Evolutionary conservation across 331 rosid species (phyloP).

Genomic region (Acacia concinna): DNA sequence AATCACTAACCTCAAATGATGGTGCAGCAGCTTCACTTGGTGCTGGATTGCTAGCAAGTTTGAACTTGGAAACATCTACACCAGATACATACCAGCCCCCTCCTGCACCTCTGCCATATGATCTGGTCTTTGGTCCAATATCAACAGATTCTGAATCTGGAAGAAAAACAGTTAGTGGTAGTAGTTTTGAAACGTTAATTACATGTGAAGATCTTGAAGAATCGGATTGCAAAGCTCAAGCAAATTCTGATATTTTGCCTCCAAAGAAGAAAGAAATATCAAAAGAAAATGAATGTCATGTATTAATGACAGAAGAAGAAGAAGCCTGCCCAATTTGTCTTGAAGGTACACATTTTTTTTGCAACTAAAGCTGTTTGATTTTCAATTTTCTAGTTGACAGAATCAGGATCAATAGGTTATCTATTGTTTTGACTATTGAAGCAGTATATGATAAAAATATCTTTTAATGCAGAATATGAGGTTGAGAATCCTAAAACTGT

Average conservation of each 20-base stretch:
- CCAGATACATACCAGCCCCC: constrained; percentile 74
- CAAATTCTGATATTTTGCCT: constrained; percentile 40
- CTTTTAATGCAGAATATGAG: constrained; percentile 59
- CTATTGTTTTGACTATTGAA: background rate
- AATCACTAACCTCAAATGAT: constrained; percentile 42
- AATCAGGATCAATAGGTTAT: constrained; percentile 2
- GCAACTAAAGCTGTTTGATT: constrained; percentile 16
- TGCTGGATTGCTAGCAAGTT: constrained; percentile 48
- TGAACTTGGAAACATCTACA: constrained; percentile 48
- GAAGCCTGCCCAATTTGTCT: constrained; percentile 84
- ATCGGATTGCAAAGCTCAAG: constrained; percentile 47
- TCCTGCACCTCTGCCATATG: constrained; percentile 71
- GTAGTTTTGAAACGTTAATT: constrained; percentile 50
- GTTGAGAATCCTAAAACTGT: constrained; percentile 63
- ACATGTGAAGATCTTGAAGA: constrained; percentile 51
- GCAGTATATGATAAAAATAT: background rate
- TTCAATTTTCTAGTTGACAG: constrained; percentile 7
- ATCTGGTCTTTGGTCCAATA: constrained; percentile 49
- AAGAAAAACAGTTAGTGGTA: constrained; percentile 45
- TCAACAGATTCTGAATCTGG: constrained; percentile 52
- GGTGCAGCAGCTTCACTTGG: constrained; percentile 34
- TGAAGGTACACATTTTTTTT: constrained; percentile 48
- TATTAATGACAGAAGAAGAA: constrained; percentile 49
- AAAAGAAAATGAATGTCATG: constrained; percentile 38
- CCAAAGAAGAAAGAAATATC: constrained; percentile 44